These are phyloP conservation scores for Rhinocladiella similis DNA, from an alignment of 2,329 filamentous ascomycete species.

Conservation along the genomic window DNA sequence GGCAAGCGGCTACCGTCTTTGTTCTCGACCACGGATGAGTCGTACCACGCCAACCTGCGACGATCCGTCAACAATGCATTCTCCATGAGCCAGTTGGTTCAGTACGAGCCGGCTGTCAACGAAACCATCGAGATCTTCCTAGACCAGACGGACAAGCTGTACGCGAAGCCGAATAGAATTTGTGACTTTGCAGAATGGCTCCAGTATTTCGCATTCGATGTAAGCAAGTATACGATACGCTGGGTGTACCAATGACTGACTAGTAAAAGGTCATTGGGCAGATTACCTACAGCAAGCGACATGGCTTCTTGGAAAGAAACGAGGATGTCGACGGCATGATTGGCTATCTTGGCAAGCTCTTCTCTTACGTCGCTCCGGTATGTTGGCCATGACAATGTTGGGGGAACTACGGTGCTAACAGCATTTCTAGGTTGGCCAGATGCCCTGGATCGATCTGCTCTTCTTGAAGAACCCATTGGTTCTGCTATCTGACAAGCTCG, in stretches of 20 bases:
- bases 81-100: slow-evolving; percentile 27
- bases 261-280: slow-evolving; percentile 33
- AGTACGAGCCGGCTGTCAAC: slow-evolving; percentile 71
- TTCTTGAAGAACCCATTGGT: slow-evolving; percentile 30
- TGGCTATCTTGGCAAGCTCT: slow-evolving; percentile 34
- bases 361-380: slow-evolving; percentile 71
- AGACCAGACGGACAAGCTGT: slow-evolving; percentile 59
- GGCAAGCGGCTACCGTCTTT: slow-evolving; percentile 69
- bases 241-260: background rate
- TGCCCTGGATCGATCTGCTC: slow-evolving; percentile 29
- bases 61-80: slow-evolving; percentile 76
- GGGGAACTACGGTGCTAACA: too few relatives aligned
- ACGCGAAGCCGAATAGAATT: slow-evolving; percentile 35
- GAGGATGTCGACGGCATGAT: slow-evolving; percentile 40
- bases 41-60: slow-evolving; percentile 72
- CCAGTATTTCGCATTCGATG: slow-evolving; percentile 41
- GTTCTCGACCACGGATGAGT: slow-evolving; percentile 73
- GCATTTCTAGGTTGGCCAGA: slow-evolving; percentile 24
- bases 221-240: slow-evolving; percentile 2
- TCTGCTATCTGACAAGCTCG: slow-evolving; percentile 66
- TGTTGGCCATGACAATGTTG: slow-evolving; percentile 39
- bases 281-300: slow-evolving; percentile 38
- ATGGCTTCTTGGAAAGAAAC: slow-evolving; percentile 37
- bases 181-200: slow-evolving; percentile 44
- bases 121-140: slow-evolving; percentile 73